phyloP scores from a whole-genome alignment of 2,329 filamentous ascomycete genomes.

The Trichophyton schoenleinii region DNA sequence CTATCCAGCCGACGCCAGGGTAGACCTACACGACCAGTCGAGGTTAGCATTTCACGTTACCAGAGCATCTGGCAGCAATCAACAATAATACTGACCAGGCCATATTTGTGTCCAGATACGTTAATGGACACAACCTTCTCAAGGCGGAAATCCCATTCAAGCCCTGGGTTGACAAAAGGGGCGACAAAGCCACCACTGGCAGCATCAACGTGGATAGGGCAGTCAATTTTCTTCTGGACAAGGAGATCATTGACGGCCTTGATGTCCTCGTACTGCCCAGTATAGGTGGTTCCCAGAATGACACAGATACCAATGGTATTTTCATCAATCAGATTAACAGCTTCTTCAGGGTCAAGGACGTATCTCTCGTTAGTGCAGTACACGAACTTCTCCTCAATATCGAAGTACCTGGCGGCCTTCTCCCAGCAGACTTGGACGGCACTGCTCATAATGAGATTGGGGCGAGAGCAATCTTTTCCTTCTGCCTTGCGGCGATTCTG shows the following conservation, averaged over 20 bases:
- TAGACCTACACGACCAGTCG: slow-evolving; percentile 50
- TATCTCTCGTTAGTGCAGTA: slow-evolving; percentile 50
- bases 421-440: slow-evolving; percentile 98
- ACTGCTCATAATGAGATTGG: slow-evolving; percentile 91
- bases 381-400: slow-evolving; percentile 76
- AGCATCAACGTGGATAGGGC: slow-evolving; percentile 86
- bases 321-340: slow-evolving; percentile 50
- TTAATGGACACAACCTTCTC: slow-evolving; percentile 88
- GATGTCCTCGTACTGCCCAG: slow-evolving; percentile 88
- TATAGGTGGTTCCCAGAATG: slow-evolving; percentile 88
- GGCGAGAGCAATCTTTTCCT: slow-evolving; percentile 65
- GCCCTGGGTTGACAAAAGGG: slow-evolving; percentile 71
- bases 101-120: slow-evolving; percentile 82
- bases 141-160: slow-evolving; percentile 86
- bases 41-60: background rate
- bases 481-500: slow-evolving; percentile 71
- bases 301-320: slow-evolving; percentile 82
- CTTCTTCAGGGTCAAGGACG: slow-evolving; percentile 51
- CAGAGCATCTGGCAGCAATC: slow-evolving; percentile 31
- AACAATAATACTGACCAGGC: slow-evolving; percentile 32
- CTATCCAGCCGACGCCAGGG: slow-evolving; percentile 84
- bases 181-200: slow-evolving; percentile 87
- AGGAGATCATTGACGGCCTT: slow-evolving; percentile 85
- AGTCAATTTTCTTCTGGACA: slow-evolving; percentile 59
- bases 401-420: slow-evolving; percentile 79